Evolutionary conservation across 768 basidiomycete genomes (phyloP).

Genomic region (Leccinum longicurvipes): DNA sequence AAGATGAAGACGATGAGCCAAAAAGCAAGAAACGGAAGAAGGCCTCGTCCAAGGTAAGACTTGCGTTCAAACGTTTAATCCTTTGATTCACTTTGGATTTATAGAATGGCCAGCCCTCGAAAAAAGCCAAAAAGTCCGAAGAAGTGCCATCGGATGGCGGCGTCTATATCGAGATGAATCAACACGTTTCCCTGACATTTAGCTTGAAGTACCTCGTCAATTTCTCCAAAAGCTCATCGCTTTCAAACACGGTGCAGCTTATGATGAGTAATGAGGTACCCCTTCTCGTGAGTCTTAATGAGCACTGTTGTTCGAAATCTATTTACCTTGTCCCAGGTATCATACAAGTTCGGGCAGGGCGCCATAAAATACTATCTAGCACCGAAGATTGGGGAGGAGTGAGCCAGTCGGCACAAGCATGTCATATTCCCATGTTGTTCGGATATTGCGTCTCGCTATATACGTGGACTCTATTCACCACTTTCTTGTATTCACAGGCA

Average conservation of each 20-base stretch:
- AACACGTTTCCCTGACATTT: constrained; percentile 89
- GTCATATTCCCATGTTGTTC: constrained; percentile 7
- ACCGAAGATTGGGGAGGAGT: constrained; percentile 91
- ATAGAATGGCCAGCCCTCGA: constrained; percentile 41
- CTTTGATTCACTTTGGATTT: background rate
- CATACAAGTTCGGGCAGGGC: constrained; percentile 87
- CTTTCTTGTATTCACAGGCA: constrained; percentile 14
- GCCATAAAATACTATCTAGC: constrained; percentile 93
- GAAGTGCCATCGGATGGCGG: constrained; percentile 53
- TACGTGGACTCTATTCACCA: constrained; percentile 4
- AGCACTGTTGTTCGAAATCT: background rate
- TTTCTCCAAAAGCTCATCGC: constrained; percentile 84
- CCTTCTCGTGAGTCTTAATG: constrained; percentile 56
- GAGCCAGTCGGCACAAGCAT: constrained; percentile 9
- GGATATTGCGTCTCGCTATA: constrained; percentile 14
- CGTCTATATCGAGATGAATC: constrained; percentile 85
- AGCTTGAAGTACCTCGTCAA: constrained; percentile 96
- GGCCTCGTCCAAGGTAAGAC: constrained; percentile 43
- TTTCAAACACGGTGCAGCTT: constrained; percentile 71
- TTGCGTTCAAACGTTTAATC: background rate
- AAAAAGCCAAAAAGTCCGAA: constrained; percentile 57
- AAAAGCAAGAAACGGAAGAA: constrained; percentile 72
- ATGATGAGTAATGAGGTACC: constrained; percentile 94
- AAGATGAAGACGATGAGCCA: constrained; percentile 49
- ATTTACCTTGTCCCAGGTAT: constrained; percentile 48